phyloP scores from a whole-genome alignment of 169 alveolate species.

The Cryptosporidium parvum region DNA sequence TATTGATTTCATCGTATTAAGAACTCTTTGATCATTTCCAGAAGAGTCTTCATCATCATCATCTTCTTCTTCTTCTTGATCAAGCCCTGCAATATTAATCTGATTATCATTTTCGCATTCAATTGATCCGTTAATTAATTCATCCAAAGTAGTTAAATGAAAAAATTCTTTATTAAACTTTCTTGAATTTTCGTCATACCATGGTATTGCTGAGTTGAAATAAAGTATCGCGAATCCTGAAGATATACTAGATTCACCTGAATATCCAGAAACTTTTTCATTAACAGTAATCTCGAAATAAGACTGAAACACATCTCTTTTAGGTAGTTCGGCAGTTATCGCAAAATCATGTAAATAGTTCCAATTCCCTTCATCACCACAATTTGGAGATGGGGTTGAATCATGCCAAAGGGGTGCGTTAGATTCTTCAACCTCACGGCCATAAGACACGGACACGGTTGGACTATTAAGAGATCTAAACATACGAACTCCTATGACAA shows the following conservation, averaged over 20 bases:
- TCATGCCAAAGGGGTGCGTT: slow-evolving; percentile 85
- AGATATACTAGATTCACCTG: slow-evolving; percentile 57
- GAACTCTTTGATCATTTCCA: slow-evolving; percentile 33
- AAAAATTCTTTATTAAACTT: slow-evolving; percentile 42
- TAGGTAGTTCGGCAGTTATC: slow-evolving; percentile 68
- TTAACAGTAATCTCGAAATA: slow-evolving; percentile 56
- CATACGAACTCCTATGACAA: slow-evolving; percentile 88
- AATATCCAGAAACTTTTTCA: slow-evolving; percentile 71
- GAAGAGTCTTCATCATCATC: background rate
- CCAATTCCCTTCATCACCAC: slow-evolving; percentile 81
- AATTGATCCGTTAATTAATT: slow-evolving; percentile 40
- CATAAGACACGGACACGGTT: slow-evolving; percentile 85
- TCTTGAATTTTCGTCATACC: slow-evolving; percentile 67
- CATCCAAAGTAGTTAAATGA: slow-evolving; percentile 62
- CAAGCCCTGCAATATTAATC: background rate
- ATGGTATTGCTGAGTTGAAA: slow-evolving; percentile 60
- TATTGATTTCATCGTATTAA: slow-evolving; percentile 66
- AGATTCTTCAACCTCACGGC: slow-evolving; percentile 85
- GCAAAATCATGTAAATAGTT: slow-evolving; percentile 77
- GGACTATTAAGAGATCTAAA: slow-evolving; percentile 86
- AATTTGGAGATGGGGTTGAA: slow-evolving; percentile 80
- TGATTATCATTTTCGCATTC: background rate
- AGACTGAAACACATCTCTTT: slow-evolving; percentile 64
- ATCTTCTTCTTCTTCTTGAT: slow-evolving; percentile 32
- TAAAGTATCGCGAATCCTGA: slow-evolving; percentile 71